Conservation (phyloP, 768 basidiomycete species). For the Strobilomyces dryophilus region DNA sequence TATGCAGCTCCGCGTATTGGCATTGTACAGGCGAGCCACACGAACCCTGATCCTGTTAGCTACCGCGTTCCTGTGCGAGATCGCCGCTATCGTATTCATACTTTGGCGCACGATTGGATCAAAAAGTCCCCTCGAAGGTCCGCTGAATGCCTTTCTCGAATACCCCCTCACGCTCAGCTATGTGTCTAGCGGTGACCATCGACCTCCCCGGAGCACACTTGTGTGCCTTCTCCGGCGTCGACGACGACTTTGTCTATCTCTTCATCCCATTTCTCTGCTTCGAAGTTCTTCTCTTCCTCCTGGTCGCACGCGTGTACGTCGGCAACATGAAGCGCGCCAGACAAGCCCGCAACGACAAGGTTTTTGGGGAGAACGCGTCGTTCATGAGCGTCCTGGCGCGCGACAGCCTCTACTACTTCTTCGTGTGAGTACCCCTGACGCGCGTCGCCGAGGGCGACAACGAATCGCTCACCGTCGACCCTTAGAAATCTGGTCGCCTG, state of each 20-base stretch:
- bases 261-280: slow-evolving; percentile 31
- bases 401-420: slow-evolving; percentile 31
- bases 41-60: slow-evolving; percentile 19
- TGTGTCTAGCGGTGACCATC: slow-evolving; percentile 8
- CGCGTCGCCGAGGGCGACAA: neutral
- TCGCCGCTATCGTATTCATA: slow-evolving; percentile 20
- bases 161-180: neutral
- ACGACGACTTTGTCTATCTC: slow-evolving; percentile 20
- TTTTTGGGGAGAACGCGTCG: slow-evolving; percentile 8
- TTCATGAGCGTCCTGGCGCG: slow-evolving; percentile 24
- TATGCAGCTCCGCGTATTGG: slow-evolving; percentile 33
- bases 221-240: slow-evolving; percentile 25
- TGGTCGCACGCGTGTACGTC: slow-evolving; percentile 18
- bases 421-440: slow-evolving; percentile 20
- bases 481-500: slow-evolving; percentile 24
- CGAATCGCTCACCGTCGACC: neutral
- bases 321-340: slow-evolving; percentile 6
- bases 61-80: slow-evolving; percentile 19
- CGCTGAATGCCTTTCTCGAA: neutral
- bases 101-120: slow-evolving; percentile 28
- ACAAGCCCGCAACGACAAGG: neutral
- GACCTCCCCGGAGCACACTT: slow-evolving; percentile 2
- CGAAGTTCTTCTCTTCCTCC: slow-evolving; percentile 23
- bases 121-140: slow-evolving; percentile 19
- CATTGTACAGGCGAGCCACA: slow-evolving; percentile 28